Base-by-base conservation (phyloP, 495 filamentous ascomycete genomes). In the Podospora conica region DNA sequence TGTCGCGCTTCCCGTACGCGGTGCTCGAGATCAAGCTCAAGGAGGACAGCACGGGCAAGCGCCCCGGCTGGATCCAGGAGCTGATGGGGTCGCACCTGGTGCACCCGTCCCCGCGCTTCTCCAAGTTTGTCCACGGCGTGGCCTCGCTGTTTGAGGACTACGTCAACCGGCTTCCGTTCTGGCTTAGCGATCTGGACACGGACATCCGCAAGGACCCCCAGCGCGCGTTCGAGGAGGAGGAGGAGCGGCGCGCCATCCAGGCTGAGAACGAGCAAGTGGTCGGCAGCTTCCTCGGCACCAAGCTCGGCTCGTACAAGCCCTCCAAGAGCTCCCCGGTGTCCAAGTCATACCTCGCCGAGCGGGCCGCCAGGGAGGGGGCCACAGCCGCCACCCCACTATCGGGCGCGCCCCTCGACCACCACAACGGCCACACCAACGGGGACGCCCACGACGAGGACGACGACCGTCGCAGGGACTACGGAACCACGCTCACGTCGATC, bases 141-240 rank as follows among this genome's bases (percentile, higher is more conserved):
- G 93, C 93, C 12, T 86, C 87, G 48, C 81, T 98, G 9, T 98
- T 97, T 71, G 96, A 98, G 66, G 96, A 98, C 74, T 82, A 96
- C 73, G 94, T 98, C 75, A 98, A 98, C 78, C 91, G 84, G 64
- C 87, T 98, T 65, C 95, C 95, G 5, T 97, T 98, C 82, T 98
- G 95, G 95, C 85, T 97, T 3, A 84, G 88, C 65, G 90, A 93
- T 61, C 79, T 97, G 10, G 94, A 96, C 68, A 91, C 85, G 33
- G 95, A 98, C 70, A 98, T 98, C 70, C 86, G 92, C 61, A 90
- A 89, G 69, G 95, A 98, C 74, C 95, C 95, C 3, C 88, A 95
- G 73, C 84, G 85, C 31, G 95, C 96, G 1, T 98, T 96, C 75
- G 88, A 95, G 61, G 91, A 92, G 70, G 92, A 96, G 70, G 94